Base-by-base conservation (phyloP, 1,284 basidiomycete species). In the Butyriboletus appendiculatus region DNA sequence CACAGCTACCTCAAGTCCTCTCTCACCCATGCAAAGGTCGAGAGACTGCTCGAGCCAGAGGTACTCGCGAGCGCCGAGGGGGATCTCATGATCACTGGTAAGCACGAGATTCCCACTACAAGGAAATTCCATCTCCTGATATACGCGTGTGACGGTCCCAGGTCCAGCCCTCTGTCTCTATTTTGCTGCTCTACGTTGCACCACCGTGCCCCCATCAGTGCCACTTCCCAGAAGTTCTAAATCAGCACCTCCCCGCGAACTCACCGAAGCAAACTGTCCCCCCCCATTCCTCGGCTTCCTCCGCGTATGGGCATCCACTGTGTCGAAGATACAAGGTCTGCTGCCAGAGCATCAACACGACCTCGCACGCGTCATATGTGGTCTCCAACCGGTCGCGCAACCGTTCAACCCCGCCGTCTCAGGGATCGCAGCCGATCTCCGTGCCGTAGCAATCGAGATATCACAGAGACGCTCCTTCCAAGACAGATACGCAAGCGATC, bases 391-490 rank as follows among this genome's bases (percentile, higher is more conserved):
- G 0, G 48, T 86, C 51, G 55, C 68, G 4, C 53, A 69, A 5
- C 76, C 79, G 0, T 16, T 65, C 34, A 69, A 79, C 49, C 66
- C 70, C 3, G 60, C 70, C 1, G 63, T 89, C 14, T 72, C 75
- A 10, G 84, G 86, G 0, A 84, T 92, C 50, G 81, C 89, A 6
- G 86, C 86, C 0, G 88, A 91, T 70, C 70, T 92, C 14, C 79
- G 88, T 16, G 85, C 88, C 0, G 86, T 92, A 0, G 86, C 89
- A 0, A 90, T 91, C 50, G 88, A 90, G 62, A 90, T 91, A 59
- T 87, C 85, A 56, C 89, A 91, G 69, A 73, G 90, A 5, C 74
- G 90, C n/a, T 84, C 87, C 0, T 93, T 93, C 71, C 90, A 92
- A 66, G 81, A 89, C 57, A 76, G 88, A 9, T 92, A 88, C 62